A percentile compares a stretch with the other conserved stretches of the same genome.
Evolutionary conservation across 352 stramenopile genomes (phyloP).

Genomic region (Blastocystis hominis): DNA sequence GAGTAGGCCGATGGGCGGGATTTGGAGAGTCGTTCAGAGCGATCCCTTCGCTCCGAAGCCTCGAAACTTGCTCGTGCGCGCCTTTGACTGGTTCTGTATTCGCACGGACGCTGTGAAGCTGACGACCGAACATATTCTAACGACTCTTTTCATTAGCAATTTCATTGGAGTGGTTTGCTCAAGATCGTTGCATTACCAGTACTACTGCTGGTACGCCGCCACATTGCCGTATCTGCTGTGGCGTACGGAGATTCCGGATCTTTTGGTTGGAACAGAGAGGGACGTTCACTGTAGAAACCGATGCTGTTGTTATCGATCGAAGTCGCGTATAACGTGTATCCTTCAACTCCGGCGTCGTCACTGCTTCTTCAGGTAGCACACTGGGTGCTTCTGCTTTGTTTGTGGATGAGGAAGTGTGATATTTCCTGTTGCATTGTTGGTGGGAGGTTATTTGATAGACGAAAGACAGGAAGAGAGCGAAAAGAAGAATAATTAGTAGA

Average conservation of each 20-base stretch:
- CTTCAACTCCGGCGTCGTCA: conserved; percentile 78
- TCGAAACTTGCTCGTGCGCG: conserved; percentile 30
- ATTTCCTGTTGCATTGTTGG: not conserved
- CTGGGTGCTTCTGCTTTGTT: conserved; percentile 67
- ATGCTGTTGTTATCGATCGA: conserved; percentile 69
- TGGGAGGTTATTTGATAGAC: not conserved
- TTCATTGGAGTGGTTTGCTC: conserved; percentile 90
- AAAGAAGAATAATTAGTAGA: not conserved
- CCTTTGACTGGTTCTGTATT: conserved; percentile 44
- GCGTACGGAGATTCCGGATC: conserved; percentile 74
- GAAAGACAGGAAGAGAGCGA: not conserved
- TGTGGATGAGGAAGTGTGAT: conserved; percentile 47
- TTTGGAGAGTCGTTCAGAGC: conserved; percentile 31
- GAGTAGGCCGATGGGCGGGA: conserved; percentile 43
- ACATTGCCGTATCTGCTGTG: conserved; percentile 84
- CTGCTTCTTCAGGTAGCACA: conserved; percentile 81
- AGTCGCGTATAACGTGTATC: conserved; percentile 88
- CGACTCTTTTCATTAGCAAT: conserved; percentile 79
- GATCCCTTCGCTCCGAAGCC: conserved; percentile 43
- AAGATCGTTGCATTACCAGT: conserved; percentile 93
- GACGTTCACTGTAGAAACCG: not conserved
- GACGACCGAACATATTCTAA: conserved; percentile 67
- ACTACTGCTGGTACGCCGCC: conserved; percentile 85
- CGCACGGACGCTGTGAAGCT: not conserved
- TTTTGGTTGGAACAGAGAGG: not conserved